Percentiles rank a stretch among this genome's conserved stretches.
Conservation (phyloP, 2,329 filamentous ascomycete genomes). For the Aspergillus fischeri region DNA sequence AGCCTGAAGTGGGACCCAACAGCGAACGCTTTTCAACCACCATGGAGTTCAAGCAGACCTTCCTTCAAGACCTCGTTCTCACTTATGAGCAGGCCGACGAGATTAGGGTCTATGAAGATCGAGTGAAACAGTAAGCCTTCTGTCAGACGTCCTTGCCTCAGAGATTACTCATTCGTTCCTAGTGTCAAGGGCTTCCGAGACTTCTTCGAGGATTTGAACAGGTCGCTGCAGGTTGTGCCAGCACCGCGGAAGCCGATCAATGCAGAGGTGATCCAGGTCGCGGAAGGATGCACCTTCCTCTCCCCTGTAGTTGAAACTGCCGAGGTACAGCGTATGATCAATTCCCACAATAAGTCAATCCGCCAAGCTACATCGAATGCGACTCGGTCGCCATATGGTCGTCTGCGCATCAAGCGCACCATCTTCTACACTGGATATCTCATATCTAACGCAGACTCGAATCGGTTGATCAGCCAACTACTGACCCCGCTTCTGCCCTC, state of each 20-base stretch:
- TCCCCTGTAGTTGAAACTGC: slow-evolving; percentile 75
- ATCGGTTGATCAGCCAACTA: slow-evolving; percentile 63
- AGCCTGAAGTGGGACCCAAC: slow-evolving; percentile 76
- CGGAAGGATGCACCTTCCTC: slow-evolving; percentile 68
- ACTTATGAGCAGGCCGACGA: slow-evolving; percentile 83
- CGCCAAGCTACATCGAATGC: slow-evolving; percentile 30
- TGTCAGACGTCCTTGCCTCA: neutral
- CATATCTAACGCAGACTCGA: slow-evolving; percentile 66
- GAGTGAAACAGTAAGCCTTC: slow-evolving; percentile 51
- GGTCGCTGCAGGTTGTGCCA: slow-evolving; percentile 43
- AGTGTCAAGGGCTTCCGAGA: slow-evolving; percentile 76
- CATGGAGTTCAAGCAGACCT: slow-evolving; percentile 87
- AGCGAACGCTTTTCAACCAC: slow-evolving; percentile 76
- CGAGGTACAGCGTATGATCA: slow-evolving; percentile 84
- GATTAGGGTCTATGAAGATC: slow-evolving; percentile 66
- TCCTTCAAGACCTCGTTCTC: slow-evolving; percentile 74
- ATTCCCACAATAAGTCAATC: slow-evolving; percentile 65
- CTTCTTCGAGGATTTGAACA: slow-evolving; percentile 77
- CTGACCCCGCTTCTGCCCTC: slow-evolving; percentile 56
- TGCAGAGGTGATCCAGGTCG: slow-evolving; percentile 81
- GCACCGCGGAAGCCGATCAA: slow-evolving; percentile 59
- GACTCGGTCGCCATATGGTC: slow-evolving; percentile 42
- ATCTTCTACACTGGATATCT: slow-evolving; percentile 93
- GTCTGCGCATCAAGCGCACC: slow-evolving; percentile 73
- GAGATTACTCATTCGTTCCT: slow-evolving; percentile 12